Conservation (phyloP, 225 moss, liverwort and hornwort genomes). For the Antitrichia curtipendula region DNA sequence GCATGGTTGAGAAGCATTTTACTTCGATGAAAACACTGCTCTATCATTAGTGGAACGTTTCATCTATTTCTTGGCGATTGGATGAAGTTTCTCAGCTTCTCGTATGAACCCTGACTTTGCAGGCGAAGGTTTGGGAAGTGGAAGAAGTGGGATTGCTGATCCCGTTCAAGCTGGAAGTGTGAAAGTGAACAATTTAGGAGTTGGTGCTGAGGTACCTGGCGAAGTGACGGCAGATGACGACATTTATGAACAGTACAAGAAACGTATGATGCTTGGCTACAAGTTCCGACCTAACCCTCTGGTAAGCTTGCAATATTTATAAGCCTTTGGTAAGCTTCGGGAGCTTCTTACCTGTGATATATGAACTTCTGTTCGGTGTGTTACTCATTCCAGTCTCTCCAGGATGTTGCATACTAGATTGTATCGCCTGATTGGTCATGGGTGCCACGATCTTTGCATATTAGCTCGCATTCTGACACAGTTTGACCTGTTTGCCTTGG, state of each 20-base stretch:
- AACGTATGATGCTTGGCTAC: conserved; percentile 99
- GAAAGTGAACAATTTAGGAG: conserved; percentile 97
- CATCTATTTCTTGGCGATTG: background rate
- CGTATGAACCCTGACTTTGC: background rate
- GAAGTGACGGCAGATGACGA: conserved; percentile 99
- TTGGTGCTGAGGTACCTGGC: conserved; percentile 98
- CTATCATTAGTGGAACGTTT: background rate
- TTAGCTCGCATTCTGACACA: background rate
- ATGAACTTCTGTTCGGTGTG: background rate
- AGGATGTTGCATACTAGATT: background rate
- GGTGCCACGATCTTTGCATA: background rate
- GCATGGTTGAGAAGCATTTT: background rate
- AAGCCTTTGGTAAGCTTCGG: background rate
- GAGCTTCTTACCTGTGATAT: background rate
- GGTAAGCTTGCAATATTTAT: conserved; percentile 19
- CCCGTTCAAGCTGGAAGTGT: conserved; percentile 95
- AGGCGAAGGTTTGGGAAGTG: conserved; percentile 99
- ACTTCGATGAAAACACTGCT: background rate
- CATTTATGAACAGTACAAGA: conserved; percentile 99
- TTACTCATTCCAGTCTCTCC: background rate
- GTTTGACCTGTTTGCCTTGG: background rate
- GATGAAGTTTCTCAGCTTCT: background rate
- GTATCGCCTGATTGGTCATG: background rate
- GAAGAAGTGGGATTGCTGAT: conserved; percentile 90
- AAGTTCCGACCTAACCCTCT: conserved; percentile 93